Base-by-base conservation (phyloP, 257 asterid species). In the Gynochthodes officinalis region DNA sequence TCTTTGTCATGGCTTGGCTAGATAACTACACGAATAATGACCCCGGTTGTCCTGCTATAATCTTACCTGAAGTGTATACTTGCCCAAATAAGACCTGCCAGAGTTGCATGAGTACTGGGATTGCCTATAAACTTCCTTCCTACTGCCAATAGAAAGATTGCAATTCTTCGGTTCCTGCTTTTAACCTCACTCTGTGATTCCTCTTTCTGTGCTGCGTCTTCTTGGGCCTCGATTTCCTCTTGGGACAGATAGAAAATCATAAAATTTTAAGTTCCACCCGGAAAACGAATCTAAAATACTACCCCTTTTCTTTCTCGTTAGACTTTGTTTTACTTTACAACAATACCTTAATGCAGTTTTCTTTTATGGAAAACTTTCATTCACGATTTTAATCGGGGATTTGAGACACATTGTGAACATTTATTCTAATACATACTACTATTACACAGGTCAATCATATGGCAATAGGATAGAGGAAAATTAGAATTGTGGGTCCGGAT, bases 91-190 rank as follows among this genome's bases (percentile, higher is more conserved):
- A 90, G 76, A 54, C 97, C 96, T 32, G 86, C 78, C 68, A 89
- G 61, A 76, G 97, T 87, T 78, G 95, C 95, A 75, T 87, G 82
- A 67, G 95, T 90, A 72, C 90, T 90, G 77, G 97, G 97, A 80
- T 93, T 93, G 78, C 59, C 68, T 57, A 90, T 78, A 73, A 93
- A 88, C 80, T 90, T 85, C 82, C 71, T 83, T 68, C 86, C 97
- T 13, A 90, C 95, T 23, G 82, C 86, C 59, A 59, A 55, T 32
- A 84, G 84, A 69, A 87, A 58, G 69, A n/a, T 67, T 73, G 71
- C 77, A 62, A 74, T 73, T 66, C 76, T 81, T 64, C 28, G 81
- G 60, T 37, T 72, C 76, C 42, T 81, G 39, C 42, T 69, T 63
- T 72, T 78, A 70, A 70, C 79, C 59, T 80, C 86, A 69, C 76